Percentiles rank a stretch among this genome's conserved stretches.
phyloP scores from a whole-genome alignment of 2,329 filamentous ascomycete genomes.

The Pleurostoma richardsiae region DNA sequence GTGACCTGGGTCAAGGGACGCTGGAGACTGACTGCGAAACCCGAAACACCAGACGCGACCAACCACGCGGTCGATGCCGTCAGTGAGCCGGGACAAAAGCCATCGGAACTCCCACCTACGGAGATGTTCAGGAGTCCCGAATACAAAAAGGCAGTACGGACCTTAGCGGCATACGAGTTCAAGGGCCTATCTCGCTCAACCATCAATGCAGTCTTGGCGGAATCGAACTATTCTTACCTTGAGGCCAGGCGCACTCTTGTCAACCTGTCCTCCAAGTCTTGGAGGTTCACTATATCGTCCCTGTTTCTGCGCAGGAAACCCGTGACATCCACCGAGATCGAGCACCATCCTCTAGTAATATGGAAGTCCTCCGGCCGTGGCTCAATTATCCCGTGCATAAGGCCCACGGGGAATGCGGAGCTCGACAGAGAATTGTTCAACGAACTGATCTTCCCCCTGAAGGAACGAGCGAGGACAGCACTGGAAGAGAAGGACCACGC shows the following conservation, averaged over 20 bases:
- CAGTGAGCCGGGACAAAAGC: neutral
- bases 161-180: slow-evolving; percentile 70
- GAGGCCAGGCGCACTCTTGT: slow-evolving; percentile 66
- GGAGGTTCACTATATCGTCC: slow-evolving; percentile 68
- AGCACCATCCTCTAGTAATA: slow-evolving; percentile 57
- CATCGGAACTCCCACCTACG: slow-evolving; percentile 40
- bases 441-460: slow-evolving; percentile 51
- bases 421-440: slow-evolving; percentile 58
- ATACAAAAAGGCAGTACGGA: slow-evolving; percentile 65
- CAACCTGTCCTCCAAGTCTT: slow-evolving; percentile 65
- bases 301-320: slow-evolving; percentile 64
- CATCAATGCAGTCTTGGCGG: slow-evolving; percentile 73
- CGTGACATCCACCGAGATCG: slow-evolving; percentile 45
- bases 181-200: slow-evolving; percentile 67
- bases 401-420: slow-evolving; percentile 60
- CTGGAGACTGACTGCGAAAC: slow-evolving; percentile 38
- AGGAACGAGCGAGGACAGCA: slow-evolving; percentile 32
- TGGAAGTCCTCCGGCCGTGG: slow-evolving; percentile 55
- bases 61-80: neutral
- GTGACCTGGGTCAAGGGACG: slow-evolving; percentile 67
- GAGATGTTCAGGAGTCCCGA: slow-evolving; percentile 63
- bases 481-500: slow-evolving; percentile 46
- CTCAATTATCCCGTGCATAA: slow-evolving; percentile 55
- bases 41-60: neutral
- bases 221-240: slow-evolving; percentile 75